phyloP scores from a whole-genome alignment of 2,329 filamentous ascomycete genomes.

The Colletotrichum shisoi region DNA sequence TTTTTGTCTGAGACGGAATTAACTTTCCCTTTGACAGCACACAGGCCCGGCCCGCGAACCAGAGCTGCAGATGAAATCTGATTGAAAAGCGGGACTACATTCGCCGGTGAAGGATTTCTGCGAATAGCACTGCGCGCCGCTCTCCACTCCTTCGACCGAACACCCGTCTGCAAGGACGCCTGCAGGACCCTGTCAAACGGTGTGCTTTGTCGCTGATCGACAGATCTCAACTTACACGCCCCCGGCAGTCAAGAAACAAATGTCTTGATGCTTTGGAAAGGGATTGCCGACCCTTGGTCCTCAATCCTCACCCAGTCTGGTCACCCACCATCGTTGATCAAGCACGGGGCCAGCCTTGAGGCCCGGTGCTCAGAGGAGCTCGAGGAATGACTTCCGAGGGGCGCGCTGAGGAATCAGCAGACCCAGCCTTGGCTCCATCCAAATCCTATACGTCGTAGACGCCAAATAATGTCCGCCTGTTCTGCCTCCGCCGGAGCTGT shows the following conservation, averaged over 20 bases:
- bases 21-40: conserved; percentile 33
- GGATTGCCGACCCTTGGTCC: not conserved
- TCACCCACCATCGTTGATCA: not conserved
- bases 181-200: conserved; percentile 35
- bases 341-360: not conserved
- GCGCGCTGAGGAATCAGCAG: not conserved
- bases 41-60: conserved; percentile 36
- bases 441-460: not conserved
- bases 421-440: not conserved
- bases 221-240: not conserved
- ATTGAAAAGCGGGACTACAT: conserved; percentile 26
- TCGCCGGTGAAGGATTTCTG: conserved; percentile 33
- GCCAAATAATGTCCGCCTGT: not conserved
- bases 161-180: conserved; percentile 26
- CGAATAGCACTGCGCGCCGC: conserved; percentile 20
- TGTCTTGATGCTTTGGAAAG: not conserved
- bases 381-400: not conserved
- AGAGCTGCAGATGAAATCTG: conserved; percentile 34
- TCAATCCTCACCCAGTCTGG: not conserved
- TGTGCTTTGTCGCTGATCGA: conserved; percentile 20
- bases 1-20: conserved; percentile 21
- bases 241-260: not conserved
- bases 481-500: not conserved
- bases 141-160: conserved; percentile 33
- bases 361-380: not conserved